Evolutionary conservation across 2,329 filamentous ascomycete species (phyloP), one percentile per base, ranked within the genome.

Genomic region (Lasiodiplodia gonubiensis): DNA sequence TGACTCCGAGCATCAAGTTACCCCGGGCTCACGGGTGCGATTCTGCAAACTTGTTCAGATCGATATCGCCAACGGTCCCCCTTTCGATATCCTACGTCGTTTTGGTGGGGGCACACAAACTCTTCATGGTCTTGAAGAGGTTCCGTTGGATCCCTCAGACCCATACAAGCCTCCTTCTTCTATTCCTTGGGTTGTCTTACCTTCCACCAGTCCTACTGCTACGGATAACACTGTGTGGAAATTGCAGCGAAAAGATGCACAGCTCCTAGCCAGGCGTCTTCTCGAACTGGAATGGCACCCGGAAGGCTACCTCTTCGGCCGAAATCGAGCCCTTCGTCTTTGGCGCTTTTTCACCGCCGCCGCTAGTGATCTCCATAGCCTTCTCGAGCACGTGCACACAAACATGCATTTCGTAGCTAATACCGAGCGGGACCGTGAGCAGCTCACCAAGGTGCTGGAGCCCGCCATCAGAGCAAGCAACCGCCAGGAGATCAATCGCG

Each of bases 281-380:
- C 51, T 53, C 16, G 51, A 27, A 14, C 27, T 53, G 7, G 18
- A n/a, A 5, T 33, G 51, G 51, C 27, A 35, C 18, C 25, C 51
- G 2, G 51, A 53, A 33, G 51, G 51, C 27, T 53, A 53, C 51
- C 51, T 53, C 18, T 53, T 53, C 18, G 51, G 51, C 14, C 51
- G 27, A 11, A 3, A 53, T 27, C 51, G 51, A 6, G 27, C 51
- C 6, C 27, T 16, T 5, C 51, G 51, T 1, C 51, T 53, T 14
- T 53, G 51, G 51, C 51, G 27, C 16, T 53, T 53, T 27, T 27
- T 53, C 25, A 30, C 25, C 2, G 16, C 27, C 25, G 51, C 51
- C 2, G 51, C 51, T 14, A 10, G 23, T 4, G 27, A 33, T 3
- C 51, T 53, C 18, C 51, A n/a, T 16, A 7, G 12, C 3, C 51